Evolutionary conservation across 2,329 filamentous ascomycete species (phyloP).

Genomic region (Sporothrix curviconia): DNA sequence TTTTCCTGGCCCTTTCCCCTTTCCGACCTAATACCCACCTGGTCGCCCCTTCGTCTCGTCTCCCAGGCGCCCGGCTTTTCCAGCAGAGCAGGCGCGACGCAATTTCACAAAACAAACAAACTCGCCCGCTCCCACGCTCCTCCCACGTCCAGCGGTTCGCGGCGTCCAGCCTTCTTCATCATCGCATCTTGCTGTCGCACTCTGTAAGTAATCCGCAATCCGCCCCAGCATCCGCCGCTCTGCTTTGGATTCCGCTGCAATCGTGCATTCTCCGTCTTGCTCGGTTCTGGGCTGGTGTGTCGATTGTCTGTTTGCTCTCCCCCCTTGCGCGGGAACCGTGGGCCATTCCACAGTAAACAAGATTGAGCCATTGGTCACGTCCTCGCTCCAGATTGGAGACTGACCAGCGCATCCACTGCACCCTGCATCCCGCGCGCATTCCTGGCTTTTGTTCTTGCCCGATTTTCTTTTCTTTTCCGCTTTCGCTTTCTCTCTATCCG

Average conservation of each 20-base stretch:
- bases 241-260: not conserved
- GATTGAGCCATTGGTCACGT: not conserved
- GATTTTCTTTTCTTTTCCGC: not conserved
- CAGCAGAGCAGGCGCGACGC: conserved; percentile 17
- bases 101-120: conserved; percentile 20
- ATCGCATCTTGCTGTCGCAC: conserved; percentile 13
- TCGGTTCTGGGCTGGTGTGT: not conserved
- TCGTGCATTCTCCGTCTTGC: not conserved
- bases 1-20: conserved; percentile 7
- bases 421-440: not conserved
- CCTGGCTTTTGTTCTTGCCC: not conserved
- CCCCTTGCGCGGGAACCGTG: not conserved
- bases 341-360: conserved; percentile 6
- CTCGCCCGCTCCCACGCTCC: conserved; percentile 10
- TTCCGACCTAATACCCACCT: conserved; percentile 8
- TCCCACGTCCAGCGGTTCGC: conserved; percentile 13
- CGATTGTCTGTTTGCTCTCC: not conserved
- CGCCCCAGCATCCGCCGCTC: not conserved
- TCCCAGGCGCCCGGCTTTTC: conserved; percentile 19
- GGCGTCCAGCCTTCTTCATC: conserved; percentile 14
- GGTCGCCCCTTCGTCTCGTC: conserved; percentile 14
- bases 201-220: conserved; percentile 9
- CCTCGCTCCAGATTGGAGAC: not conserved
- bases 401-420: conserved; percentile 3
- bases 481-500: too few species aligned